Evolutionary conservation across 1,284 basidiomycete species (phyloP).

Genomic region (Rhodofomes roseus): DNA sequence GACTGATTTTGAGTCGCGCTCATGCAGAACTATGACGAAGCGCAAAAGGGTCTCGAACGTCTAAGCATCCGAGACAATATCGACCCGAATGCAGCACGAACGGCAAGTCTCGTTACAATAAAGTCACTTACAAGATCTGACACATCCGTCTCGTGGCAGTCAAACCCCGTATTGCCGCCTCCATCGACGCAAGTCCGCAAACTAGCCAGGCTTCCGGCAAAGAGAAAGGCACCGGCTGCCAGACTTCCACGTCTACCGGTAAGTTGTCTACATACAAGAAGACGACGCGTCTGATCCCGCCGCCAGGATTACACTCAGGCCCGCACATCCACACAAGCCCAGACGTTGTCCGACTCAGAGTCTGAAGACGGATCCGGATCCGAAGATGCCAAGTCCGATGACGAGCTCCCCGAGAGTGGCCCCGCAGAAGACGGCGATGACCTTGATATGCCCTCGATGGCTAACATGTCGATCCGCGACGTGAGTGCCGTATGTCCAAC

Average conservation of each 20-base stretch:
- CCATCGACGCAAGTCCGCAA: too few relatives aligned
- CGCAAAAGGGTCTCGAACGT: neutral
- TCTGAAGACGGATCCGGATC: neutral
- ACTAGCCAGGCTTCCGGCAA: too few relatives aligned
- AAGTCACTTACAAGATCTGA: neutral
- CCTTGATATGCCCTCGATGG: neutral
- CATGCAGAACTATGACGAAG: neutral
- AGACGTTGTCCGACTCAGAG: neutral
- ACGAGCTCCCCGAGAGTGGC: neutral
- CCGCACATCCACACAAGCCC: neutral
- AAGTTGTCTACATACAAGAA: too few relatives aligned
- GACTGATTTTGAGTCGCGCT: neutral
- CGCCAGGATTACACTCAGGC: too few relatives aligned
- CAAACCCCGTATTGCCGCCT: neutral
- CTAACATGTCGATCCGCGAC: neutral
- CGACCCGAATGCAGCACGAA: neutral
- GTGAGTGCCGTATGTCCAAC: neutral
- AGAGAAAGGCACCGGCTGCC: too few relatives aligned
- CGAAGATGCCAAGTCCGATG: neutral
- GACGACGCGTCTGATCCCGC: too few relatives aligned
- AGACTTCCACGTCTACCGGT: too few relatives aligned
- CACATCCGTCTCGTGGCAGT: neutral
- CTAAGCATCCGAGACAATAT: neutral
- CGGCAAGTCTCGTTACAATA: neutral
- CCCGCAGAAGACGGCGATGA: neutral